A percentile compares a stretch with the other conserved stretches of the same genome.
Evolutionary conservation across 305 asterid genomes (phyloP).

Genomic region (Fraxinus xanthoxyloides): DNA sequence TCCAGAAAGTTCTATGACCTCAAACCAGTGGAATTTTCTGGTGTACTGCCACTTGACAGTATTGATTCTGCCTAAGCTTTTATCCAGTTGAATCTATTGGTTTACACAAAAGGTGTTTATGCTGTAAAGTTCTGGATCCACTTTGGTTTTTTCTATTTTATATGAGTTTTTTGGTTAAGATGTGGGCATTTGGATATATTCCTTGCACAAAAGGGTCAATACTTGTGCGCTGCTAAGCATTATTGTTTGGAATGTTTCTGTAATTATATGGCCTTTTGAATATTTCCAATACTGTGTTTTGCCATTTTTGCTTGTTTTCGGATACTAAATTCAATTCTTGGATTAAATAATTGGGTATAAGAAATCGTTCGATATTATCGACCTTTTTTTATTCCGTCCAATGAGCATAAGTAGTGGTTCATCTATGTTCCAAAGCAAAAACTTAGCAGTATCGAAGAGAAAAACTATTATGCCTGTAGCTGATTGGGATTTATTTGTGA

Average conservation of each 20-base stretch:
- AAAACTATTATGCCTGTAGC: neutral
- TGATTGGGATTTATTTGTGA: slow-evolving; percentile 10
- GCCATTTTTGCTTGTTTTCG: neutral
- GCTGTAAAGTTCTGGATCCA: slow-evolving; percentile 31
- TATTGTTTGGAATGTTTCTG: neutral
- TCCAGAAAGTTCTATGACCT: slow-evolving; percentile 28
- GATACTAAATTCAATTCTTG: neutral
- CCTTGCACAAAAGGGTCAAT: neutral
- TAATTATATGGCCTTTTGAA: neutral
- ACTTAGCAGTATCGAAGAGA: neutral
- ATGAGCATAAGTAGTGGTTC: neutral
- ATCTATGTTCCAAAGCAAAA: neutral
- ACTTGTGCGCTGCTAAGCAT: neutral
- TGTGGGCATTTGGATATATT: neutral
- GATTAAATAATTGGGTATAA: neutral
- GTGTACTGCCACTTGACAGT: slow-evolving; percentile 9
- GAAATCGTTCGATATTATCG: neutral
- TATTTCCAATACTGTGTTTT: neutral
- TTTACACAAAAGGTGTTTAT: neutral
- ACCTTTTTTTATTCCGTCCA: neutral
- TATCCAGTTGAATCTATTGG: too few species aligned
- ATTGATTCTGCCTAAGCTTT: slow-evolving; percentile 25
- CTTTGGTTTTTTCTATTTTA: neutral
- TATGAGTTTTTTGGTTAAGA: neutral
- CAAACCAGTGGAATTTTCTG: slow-evolving; percentile 3